These are phyloP conservation scores for Garcia nutans DNA, from an alignment of 345 rosid genomes.

Conservation along the genomic window DNA sequence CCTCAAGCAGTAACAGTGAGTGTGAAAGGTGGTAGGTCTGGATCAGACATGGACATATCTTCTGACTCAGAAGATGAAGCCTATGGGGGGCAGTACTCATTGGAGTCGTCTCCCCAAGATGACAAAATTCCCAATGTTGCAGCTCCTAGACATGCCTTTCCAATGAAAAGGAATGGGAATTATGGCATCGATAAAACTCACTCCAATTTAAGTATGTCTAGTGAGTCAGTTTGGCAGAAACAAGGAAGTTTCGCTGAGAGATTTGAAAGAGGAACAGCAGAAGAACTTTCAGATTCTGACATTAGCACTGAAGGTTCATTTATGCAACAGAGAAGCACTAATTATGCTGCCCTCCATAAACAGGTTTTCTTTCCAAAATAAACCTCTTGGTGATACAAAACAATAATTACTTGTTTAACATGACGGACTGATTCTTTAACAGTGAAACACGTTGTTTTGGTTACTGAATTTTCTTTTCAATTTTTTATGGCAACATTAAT, in stretches of 20 bases:
- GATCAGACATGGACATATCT: slow-evolving; percentile 59
- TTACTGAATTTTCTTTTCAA: neutral
- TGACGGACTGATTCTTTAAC: neutral
- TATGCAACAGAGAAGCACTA: slow-evolving; percentile 6
- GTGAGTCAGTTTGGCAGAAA: slow-evolving; percentile 13
- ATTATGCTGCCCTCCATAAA: neutral
- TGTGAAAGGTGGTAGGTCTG: slow-evolving; percentile 38
- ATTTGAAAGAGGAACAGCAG: neutral
- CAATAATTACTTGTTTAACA: neutral
- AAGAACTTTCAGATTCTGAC: slow-evolving; percentile 4
- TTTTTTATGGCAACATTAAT: neutral
- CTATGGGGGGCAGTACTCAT: slow-evolving; percentile 39
- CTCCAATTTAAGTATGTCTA: neutral
- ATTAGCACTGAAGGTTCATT: neutral
- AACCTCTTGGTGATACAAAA: neutral
- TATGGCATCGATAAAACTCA: neutral
- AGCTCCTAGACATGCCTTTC: slow-evolving; percentile 32
- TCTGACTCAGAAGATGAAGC: slow-evolving; percentile 70
- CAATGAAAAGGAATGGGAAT: slow-evolving; percentile 16
- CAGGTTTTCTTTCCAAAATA: slow-evolving; percentile 8
- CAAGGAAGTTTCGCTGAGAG: neutral
- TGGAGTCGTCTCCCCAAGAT: slow-evolving; percentile 70
- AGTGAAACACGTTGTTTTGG: neutral
- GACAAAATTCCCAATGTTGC: slow-evolving; percentile 44
- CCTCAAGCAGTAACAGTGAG: slow-evolving; percentile 3